Conservation (phyloP, 2,329 filamentous ascomycete species). For the Fusarium luffae region DNA sequence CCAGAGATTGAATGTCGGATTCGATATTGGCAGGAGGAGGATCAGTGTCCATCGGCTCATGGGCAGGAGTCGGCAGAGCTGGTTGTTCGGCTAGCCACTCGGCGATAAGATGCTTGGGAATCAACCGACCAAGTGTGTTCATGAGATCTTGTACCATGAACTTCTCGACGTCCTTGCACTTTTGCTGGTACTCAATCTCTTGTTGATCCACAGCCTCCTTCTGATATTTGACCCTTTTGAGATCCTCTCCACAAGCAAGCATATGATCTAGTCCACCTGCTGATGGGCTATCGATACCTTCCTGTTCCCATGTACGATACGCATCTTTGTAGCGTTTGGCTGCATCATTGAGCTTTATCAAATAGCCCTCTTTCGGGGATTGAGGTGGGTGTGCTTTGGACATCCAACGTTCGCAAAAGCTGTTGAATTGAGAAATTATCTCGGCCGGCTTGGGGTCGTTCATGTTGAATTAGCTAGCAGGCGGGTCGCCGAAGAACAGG, state of each 20-base stretch:
- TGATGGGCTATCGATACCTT: background rate
- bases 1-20: too few relatives aligned
- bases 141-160: background rate
- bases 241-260: too few relatives aligned
- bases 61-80: background rate
- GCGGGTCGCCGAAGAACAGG: rapidly evolving
- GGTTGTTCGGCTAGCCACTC: background rate
- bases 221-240: background rate
- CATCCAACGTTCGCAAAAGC: background rate
- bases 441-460: background rate
- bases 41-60: too few relatives aligned
- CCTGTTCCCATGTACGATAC: background rate
- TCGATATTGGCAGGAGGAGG: background rate
- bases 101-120: background rate
- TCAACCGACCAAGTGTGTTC: background rate
- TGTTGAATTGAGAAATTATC: background rate
- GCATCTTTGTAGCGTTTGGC: background rate
- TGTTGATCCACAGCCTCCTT: background rate
- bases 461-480: background rate
- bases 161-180: background rate
- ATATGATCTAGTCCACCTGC: background rate
- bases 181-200: background rate
- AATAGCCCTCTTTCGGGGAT: background rate
- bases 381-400: background rate
- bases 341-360: background rate